These are phyloP conservation scores for Pseudevernia furfuracea DNA, from an alignment of 495 filamentous ascomycete genomes.

Conservation along the genomic window DNA sequence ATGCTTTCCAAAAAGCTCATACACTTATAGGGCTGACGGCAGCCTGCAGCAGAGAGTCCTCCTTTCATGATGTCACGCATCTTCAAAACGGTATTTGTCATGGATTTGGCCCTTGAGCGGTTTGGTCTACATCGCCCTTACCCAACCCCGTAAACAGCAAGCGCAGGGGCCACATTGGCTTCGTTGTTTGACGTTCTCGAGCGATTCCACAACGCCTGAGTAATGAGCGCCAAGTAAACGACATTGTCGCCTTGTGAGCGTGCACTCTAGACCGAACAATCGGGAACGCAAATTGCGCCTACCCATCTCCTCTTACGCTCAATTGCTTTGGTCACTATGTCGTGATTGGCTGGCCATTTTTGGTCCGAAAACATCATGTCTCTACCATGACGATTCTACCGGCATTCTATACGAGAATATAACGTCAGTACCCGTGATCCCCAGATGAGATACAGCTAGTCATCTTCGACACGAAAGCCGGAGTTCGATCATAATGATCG, in stretches of 20 bases:
- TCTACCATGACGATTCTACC: background rate
- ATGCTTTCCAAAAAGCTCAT: background rate
- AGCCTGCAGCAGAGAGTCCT: background rate
- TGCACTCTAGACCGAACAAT: background rate
- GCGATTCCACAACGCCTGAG: background rate
- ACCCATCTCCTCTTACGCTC: background rate
- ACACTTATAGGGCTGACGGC: background rate
- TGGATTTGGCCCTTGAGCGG: background rate
- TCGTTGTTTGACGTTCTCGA: background rate
- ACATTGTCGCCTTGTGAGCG: no score
- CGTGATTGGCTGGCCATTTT: background rate
- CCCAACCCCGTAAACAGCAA: background rate
- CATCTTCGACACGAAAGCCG: background rate
- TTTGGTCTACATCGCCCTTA: background rate
- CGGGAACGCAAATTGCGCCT: background rate
- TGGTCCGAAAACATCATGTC: background rate
- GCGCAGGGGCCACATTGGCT: background rate
- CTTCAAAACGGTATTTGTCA: background rate
- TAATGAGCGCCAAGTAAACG: background rate
- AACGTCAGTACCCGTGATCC: background rate
- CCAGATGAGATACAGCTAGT: background rate
- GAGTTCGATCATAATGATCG: background rate
- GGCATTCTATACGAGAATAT: background rate
- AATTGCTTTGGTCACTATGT: background rate
- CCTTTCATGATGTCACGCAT: background rate